Conservation (phyloP, 2,329 filamentous ascomycete genomes). For the Aureobasidium lini region DNA sequence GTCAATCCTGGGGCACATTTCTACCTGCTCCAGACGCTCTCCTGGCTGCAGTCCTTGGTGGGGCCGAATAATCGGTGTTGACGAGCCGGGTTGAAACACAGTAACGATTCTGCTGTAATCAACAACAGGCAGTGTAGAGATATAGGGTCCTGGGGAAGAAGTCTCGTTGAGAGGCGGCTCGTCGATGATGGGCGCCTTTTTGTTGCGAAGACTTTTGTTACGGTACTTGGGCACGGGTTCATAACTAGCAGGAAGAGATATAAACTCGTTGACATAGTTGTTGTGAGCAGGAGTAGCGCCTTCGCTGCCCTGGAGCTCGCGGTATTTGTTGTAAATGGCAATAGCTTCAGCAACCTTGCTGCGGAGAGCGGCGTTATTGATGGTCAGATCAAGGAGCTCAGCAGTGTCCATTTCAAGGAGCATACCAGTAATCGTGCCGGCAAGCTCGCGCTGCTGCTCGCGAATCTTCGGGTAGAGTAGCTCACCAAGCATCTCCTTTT, state of each 20-base stretch:
- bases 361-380: slow-evolving; percentile 80
- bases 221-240: too few species aligned
- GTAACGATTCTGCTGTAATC: too few species aligned
- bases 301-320: slow-evolving; percentile 63
- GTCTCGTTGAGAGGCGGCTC: too few species aligned
- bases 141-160: too few species aligned
- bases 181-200: too few species aligned
- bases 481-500: slow-evolving; percentile 98
- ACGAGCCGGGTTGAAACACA: too few species aligned
- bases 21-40: background rate
- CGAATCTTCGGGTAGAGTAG: slow-evolving; percentile 98
- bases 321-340: slow-evolving; percentile 95
- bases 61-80: background rate
- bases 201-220: too few species aligned
- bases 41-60: background rate
- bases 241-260: too few species aligned
- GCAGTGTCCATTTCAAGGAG: slow-evolving; percentile 97
- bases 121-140: too few species aligned
- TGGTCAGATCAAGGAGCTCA: slow-evolving; percentile 89
- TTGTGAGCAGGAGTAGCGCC: background rate
- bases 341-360: slow-evolving; percentile 67
- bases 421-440: slow-evolving; percentile 99
- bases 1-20: background rate
- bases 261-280: background rate
- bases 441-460: slow-evolving; percentile 85